Evolutionary conservation across 2,329 filamentous ascomycete genomes (phyloP).

Genomic region (Metarhizium robertsii): DNA sequence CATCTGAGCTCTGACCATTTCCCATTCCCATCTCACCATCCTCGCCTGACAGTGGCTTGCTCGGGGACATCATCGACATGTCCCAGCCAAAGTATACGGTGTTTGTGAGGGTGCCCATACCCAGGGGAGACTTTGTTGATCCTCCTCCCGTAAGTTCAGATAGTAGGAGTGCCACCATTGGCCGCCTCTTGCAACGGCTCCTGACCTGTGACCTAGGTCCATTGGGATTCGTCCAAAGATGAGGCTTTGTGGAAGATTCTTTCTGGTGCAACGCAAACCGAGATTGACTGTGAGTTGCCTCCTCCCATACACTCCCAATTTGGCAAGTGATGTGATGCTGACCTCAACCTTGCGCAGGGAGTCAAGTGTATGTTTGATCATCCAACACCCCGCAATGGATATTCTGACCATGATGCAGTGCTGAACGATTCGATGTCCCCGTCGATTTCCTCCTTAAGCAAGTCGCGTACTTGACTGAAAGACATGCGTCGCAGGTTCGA

Average conservation of each 20-base stretch:
- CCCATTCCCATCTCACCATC: background rate
- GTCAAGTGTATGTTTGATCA: conserved; percentile 59
- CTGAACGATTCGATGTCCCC: conserved; percentile 70
- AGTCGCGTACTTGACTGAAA: conserved; percentile 86
- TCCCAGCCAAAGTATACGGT: conserved; percentile 59
- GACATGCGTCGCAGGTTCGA: conserved; percentile 80
- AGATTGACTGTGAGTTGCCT: conserved; percentile 69
- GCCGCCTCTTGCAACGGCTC: background rate
- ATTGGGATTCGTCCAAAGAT: conserved; percentile 84
- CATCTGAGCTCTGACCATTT: background rate
- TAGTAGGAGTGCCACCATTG: background rate
- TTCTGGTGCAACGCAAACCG: conserved; percentile 69
- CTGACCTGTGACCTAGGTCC: conserved; percentile 45
- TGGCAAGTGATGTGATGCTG: conserved; percentile 10
- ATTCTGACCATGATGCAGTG: conserved; percentile 36
- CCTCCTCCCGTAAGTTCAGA: conserved; percentile 61
- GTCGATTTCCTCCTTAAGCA: conserved; percentile 87
- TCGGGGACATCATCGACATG: conserved; percentile 16
- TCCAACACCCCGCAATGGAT: background rate
- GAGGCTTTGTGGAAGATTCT: conserved; percentile 84
- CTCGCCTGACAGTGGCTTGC: background rate
- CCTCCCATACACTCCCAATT: background rate
- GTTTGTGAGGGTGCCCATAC: conserved; percentile 83
- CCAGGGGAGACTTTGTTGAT: conserved; percentile 79
- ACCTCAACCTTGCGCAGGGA: conserved; percentile 43